Evolutionary conservation across 257 asterid genomes (phyloP).

Genomic region (Petunia axillaris): DNA sequence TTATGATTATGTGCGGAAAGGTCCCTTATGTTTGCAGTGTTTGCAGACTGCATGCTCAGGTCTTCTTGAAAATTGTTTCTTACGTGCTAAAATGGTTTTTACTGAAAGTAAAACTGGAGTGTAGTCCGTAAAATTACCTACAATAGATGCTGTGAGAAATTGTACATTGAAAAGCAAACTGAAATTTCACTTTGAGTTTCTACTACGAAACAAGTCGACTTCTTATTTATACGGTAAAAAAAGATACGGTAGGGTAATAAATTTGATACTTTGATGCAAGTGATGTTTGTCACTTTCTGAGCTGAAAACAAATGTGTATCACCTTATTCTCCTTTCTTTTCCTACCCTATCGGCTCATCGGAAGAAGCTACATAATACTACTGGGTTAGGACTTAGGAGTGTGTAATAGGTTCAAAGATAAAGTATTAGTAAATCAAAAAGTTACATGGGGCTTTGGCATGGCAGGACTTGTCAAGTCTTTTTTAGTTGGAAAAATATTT

Average conservation of each 20-base stretch:
- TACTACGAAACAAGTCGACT: neutral
- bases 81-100: conserved; percentile 23
- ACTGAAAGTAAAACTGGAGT: conserved; percentile 14
- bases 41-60: neutral
- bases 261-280: neutral
- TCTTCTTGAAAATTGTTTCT: conserved; percentile 21
- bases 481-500: too few species aligned
- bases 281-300: neutral
- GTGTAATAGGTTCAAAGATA: too few species aligned
- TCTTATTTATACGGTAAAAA: neutral
- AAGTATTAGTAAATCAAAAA: too few species aligned
- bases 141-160: neutral
- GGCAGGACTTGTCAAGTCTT: too few species aligned
- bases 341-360: too few species aligned
- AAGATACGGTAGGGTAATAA: neutral
- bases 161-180: conserved; percentile 16
- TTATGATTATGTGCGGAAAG: neutral
- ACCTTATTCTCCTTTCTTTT: neutral
- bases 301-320: neutral
- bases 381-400: too few species aligned
- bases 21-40: conserved; percentile 3
- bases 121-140: conserved; percentile 18
- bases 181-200: conserved; percentile 1
- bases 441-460: too few species aligned
- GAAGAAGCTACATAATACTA: too few species aligned